A percentile compares a stretch with the other conserved stretches of the same genome.
Conservation (phyloP, 2,329 filamentous ascomycete genomes). For the Microsporum canis region DNA sequence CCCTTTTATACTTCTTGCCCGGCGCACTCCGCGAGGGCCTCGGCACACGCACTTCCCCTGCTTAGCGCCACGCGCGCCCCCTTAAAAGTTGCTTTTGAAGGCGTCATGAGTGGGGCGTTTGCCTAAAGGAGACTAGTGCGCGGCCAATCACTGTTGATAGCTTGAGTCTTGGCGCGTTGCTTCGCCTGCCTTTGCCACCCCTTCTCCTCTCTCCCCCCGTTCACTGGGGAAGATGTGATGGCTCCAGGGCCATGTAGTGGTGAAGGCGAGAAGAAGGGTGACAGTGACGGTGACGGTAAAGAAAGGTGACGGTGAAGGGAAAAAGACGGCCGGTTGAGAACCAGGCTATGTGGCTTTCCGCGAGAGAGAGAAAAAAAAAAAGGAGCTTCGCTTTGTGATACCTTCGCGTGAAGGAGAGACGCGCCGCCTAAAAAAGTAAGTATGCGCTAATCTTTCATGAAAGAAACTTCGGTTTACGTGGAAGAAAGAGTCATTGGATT, state of each 20-base stretch:
- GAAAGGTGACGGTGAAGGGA: neutral
- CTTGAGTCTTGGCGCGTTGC: neutral
- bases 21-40: neutral
- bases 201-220: neutral
- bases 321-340: neutral
- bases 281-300: neutral
- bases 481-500: neutral
- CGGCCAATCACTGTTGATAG: constrained; percentile 10
- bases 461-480: neutral
- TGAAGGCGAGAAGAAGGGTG: neutral
- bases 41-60: constrained; percentile 8
- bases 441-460: too few relatives aligned
- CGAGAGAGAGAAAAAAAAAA: neutral
- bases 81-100: constrained; percentile 6
- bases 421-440: neutral
- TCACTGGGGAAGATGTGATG: neutral
- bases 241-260: too few relatives aligned
- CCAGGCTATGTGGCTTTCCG: neutral
- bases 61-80: constrained; percentile 9
- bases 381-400: neutral
- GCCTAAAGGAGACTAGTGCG: neutral
- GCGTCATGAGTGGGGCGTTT: neutral
- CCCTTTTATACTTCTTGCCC: constrained; percentile 15
- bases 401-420: neutral
- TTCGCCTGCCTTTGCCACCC: constrained; percentile 7